phyloP scores from a whole-genome alignment of 495 filamentous ascomycete species.

The Xylaria telfairii region DNA sequence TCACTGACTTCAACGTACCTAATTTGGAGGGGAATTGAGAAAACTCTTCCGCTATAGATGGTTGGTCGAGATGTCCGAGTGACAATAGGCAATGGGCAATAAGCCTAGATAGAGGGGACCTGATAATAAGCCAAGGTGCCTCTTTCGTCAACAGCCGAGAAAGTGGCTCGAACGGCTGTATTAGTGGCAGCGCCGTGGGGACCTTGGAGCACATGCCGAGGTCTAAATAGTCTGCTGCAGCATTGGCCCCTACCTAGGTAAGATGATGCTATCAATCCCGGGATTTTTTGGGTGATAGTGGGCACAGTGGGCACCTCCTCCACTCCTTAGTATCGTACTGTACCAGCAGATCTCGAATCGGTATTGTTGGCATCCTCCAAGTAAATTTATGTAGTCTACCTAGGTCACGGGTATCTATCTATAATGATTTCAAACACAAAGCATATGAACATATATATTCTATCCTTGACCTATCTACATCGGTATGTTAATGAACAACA shows the following conservation, averaged over 20 bases:
- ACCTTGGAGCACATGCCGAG: constrained; percentile 41
- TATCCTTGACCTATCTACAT: background rate
- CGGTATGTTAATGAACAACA: background rate
- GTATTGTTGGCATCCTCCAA: too few species aligned
- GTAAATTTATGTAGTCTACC: too few species aligned
- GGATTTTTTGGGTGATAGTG: constrained; percentile 7
- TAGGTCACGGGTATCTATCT: too few species aligned
- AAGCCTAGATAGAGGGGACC: background rate
- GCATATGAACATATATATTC: background rate
- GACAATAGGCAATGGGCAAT: background rate
- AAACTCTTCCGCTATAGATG: background rate
- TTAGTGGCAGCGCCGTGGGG: constrained; percentile 14
- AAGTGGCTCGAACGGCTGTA: constrained; percentile 23
- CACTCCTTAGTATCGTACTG: too few species aligned
- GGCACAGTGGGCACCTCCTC: constrained; percentile 1
- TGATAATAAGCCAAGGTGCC: background rate
- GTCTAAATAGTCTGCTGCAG: constrained; percentile 24
- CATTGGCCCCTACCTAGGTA: background rate
- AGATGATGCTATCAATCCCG: background rate
- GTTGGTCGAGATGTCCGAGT: background rate
- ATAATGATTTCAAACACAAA: too few species aligned
- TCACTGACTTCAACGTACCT: background rate
- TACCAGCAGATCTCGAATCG: background rate
- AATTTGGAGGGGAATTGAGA: background rate
- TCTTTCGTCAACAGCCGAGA: constrained; percentile 18